Evolutionary conservation across 352 stramenopile genomes (phyloP), one percentile per base, ranked within the genome.

Genomic region (Globisporangium parvum): DNA sequence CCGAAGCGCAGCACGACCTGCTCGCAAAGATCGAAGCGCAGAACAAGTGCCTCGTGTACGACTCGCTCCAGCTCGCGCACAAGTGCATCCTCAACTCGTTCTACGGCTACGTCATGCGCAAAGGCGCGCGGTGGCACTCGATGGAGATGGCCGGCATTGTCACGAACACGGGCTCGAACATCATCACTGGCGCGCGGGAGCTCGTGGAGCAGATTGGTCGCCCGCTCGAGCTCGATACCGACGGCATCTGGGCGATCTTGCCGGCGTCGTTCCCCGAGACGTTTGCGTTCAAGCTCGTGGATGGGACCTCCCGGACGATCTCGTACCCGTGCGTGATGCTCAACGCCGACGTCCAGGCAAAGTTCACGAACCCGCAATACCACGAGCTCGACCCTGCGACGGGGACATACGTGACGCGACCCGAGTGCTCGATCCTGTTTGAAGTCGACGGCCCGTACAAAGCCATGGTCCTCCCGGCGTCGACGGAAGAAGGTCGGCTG

Each of bases 81-180:
- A 99, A 99, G 75, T 99, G 97, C 77, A 99, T 99, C 70, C 71
- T 99, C 0, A 99, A 99, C 68, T 92, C 84, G 28, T 99, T 99
- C 64, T 99, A 99, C 63, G 97, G 97, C 14, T 93, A 99, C 67
- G 97, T 99, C 6, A 99, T 99, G 97, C 86, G 97, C 26, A 99
- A 98, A 59, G 97, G 97, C 40, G 96, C 97, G 6, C 81, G 97
- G 11, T 99, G 97, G 97, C 87, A 98, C 55, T 98, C 91, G 0
- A 99, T 99, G 96, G 93, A 99, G 65, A 99, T 99, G 97, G 97
- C 97, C 45, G 97, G 83, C 45, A 99, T 99, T 56, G 97, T 99
- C 6, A 99, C 97, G 0, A 94, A 99, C 69, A 99, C 96, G 15
- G 97, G 97, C 26, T 97, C 96, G 4, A 89, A 97, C 66, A 96